Evolutionary conservation across 352 stramenopile species (phyloP).

Genomic region (Blastocystis sp.): DNA sequence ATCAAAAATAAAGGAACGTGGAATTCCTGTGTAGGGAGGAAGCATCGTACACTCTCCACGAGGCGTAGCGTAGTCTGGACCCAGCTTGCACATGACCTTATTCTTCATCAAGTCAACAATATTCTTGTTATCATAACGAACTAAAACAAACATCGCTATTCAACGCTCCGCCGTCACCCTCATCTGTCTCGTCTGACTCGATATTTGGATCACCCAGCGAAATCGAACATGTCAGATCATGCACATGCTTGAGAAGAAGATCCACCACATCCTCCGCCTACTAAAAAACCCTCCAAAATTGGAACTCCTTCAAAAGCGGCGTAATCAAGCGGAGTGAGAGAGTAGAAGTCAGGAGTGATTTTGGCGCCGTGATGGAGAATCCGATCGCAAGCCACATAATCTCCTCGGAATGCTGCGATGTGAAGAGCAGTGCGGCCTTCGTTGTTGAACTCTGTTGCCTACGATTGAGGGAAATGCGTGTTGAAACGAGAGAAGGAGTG

Average conservation of each 20-base stretch:
- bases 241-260: neutral
- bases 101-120: constrained; percentile 38
- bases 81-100: neutral
- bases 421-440: constrained; percentile 26
- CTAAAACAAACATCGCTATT: neutral
- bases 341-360: neutral
- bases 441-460: constrained; percentile 18
- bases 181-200: neutral
- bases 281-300: neutral
- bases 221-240: neutral
- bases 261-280: constrained; percentile 49
- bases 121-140: neutral
- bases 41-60: neutral
- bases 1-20: constrained; percentile 21
- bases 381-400: constrained; percentile 16
- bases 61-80: neutral
- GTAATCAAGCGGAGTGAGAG: constrained; percentile 11
- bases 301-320: constrained; percentile 17
- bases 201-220: neutral
- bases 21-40: constrained; percentile 3
- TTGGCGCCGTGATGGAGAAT: neutral
- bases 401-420: constrained; percentile 16
- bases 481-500: neutral
- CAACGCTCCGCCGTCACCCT: neutral
- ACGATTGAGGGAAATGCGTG: neutral